Evolutionary conservation across 2,329 filamentous ascomycete genomes (phyloP).

Genomic region (Nemania sp.): DNA sequence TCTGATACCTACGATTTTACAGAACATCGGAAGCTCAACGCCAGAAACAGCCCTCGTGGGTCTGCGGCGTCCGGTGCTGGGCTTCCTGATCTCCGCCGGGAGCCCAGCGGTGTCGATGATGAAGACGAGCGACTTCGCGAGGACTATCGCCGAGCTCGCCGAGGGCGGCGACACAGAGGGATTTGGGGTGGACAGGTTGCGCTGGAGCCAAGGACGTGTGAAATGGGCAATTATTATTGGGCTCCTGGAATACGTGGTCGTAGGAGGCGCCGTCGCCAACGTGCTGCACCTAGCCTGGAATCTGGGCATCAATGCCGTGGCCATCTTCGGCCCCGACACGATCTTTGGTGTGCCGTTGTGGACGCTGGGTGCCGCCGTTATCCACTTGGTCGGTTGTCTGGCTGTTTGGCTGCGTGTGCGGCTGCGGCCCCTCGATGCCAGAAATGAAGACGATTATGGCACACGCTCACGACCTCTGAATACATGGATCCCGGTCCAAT

Average conservation of each 20-base stretch:
- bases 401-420: constrained; percentile 28
- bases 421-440: constrained; percentile 4
- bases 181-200: constrained; percentile 12
- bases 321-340: constrained; percentile 34
- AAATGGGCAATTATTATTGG: constrained; percentile 16
- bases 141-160: constrained; percentile 11
- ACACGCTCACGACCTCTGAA: constrained; percentile 6
- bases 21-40: constrained; percentile 28
- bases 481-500: constrained; percentile 25
- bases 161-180: constrained; percentile 12
- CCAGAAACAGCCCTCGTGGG: constrained; percentile 28
- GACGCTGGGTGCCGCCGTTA: constrained; percentile 33
- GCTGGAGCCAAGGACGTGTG: constrained; percentile 7
- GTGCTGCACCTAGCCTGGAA: constrained; percentile 34
- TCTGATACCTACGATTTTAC: constrained; percentile 31
- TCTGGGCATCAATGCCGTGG: constrained; percentile 35
- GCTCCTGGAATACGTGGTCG: constrained; percentile 31
- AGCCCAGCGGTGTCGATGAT: constrained; percentile 28
- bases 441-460: neutral
- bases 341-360: constrained; percentile 34
- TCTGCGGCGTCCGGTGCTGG: constrained; percentile 25
- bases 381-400: constrained; percentile 29
- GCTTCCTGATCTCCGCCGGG: constrained; percentile 29
- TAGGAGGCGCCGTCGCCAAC: constrained; percentile 33
- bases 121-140: constrained; percentile 24